These are phyloP conservation scores for Cyberlindnera japonica DNA, from an alignment of 805 yeast genomes.

Conservation along the genomic window DNA sequence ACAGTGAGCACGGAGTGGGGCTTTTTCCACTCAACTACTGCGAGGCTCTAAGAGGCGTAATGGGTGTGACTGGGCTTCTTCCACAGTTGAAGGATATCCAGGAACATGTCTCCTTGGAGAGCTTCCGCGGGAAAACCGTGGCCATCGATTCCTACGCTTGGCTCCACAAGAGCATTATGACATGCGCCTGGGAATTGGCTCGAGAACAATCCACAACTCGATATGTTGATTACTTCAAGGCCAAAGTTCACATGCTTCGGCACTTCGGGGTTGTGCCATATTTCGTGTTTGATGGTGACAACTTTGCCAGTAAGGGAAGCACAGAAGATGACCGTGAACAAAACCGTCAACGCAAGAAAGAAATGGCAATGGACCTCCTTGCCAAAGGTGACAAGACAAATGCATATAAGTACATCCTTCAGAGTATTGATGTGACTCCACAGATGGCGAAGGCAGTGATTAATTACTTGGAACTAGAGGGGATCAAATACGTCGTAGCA, in stretches of 20 bases:
- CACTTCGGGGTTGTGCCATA: constrained; percentile 72
- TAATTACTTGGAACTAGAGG: constrained; percentile 55
- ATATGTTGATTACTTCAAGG: constrained; percentile 66
- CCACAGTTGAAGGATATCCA: constrained; percentile 78
- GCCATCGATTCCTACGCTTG: constrained; percentile 98
- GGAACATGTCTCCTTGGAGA: constrained; percentile 49
- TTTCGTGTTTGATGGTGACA: constrained; percentile 91
- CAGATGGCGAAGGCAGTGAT: constrained; percentile 87
- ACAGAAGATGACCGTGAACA: constrained; percentile 65
- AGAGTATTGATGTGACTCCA: constrained; percentile 84
- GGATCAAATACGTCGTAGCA: constrained; percentile 78
- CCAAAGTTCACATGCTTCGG: constrained; percentile 61
- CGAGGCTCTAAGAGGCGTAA: constrained; percentile 23
- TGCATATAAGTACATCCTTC: constrained; percentile 68
- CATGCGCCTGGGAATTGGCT: constrained; percentile 83
- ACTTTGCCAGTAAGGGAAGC: constrained; percentile 69
- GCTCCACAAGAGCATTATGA: constrained; percentile 82
- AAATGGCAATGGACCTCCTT: constrained; percentile 49
- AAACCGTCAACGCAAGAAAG: constrained; percentile 54
- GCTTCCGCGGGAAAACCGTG: constrained; percentile 67
- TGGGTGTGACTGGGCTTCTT: constrained; percentile 85
- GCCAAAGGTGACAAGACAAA: constrained; percentile 49
- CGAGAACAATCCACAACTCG: constrained; percentile 65
- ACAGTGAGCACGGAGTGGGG: not conserved
- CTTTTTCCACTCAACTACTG: not conserved